phyloP scores from a whole-genome alignment of 2,329 filamentous ascomycete genomes.

The Colletotrichum australisinense region DNA sequence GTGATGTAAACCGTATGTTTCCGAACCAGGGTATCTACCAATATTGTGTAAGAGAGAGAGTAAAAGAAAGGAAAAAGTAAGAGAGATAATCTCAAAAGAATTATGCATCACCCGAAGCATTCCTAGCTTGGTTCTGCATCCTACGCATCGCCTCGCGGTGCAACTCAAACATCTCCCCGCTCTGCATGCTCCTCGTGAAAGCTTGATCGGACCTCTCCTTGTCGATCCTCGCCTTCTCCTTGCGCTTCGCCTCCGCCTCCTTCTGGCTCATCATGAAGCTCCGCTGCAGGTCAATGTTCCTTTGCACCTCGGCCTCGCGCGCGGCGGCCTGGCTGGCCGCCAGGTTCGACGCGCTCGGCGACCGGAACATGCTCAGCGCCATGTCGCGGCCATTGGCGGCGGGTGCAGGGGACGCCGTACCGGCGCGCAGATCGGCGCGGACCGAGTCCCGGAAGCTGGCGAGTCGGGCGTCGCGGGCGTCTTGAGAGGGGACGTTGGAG shows the following conservation, averaged over 20 bases:
- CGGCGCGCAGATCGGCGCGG: constrained; percentile 67
- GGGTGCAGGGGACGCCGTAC: constrained; percentile 47
- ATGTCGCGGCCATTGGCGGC: constrained; percentile 49
- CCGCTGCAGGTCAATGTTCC: constrained; percentile 65
- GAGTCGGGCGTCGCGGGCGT: constrained; percentile 68
- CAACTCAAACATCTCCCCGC: constrained; percentile 77
- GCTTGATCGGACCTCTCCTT: constrained; percentile 69
- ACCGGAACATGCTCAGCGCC: constrained; percentile 43
- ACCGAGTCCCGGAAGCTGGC: constrained; percentile 76
- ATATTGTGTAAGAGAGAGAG: not conserved
- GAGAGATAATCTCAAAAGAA: not conserved
- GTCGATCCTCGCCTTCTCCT: constrained; percentile 67
- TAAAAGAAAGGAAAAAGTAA: not conserved
- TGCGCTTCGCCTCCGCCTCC: constrained; percentile 70
- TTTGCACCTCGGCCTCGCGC: constrained; percentile 55
- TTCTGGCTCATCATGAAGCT: constrained; percentile 69
- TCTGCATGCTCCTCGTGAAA: constrained; percentile 82
- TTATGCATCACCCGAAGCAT: constrained; percentile 32
- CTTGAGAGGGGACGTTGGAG: constrained; percentile 53
- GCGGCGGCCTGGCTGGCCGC: constrained; percentile 38
- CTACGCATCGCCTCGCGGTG: constrained; percentile 84
- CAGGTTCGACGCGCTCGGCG: constrained; percentile 43
- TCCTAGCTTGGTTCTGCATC: constrained; percentile 72
- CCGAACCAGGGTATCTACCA: constrained; percentile 31
- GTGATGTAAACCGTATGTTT: constrained; percentile 1